Conservation (phyloP, 352 stramenopile species). For the Globisporangium megalacanthum region DNA sequence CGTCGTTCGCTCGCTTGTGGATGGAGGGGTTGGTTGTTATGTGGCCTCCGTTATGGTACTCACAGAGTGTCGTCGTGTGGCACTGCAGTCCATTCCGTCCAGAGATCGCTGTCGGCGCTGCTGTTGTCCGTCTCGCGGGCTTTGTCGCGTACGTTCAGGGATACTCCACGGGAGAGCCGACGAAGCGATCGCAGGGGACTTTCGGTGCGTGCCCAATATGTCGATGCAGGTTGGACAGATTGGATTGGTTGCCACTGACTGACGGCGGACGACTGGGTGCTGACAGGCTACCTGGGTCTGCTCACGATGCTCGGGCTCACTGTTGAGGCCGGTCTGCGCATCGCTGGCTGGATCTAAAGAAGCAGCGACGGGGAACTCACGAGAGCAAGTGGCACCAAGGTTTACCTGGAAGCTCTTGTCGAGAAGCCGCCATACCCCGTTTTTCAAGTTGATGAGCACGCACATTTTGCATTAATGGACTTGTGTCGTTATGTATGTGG, state of each 20-base stretch:
- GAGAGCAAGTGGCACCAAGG: too few relatives aligned
- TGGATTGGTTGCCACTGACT: too few relatives aligned
- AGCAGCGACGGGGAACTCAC: not conserved
- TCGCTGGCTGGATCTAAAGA: conserved; percentile 3
- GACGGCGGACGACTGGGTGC: not conserved
- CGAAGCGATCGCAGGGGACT: conserved; percentile 46
- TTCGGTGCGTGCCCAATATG: conserved; percentile 59
- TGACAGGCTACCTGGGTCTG: conserved; percentile 53
- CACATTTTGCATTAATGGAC: too few relatives aligned
- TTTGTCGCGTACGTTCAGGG: conserved; percentile 64
- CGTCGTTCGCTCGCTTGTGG: conserved; percentile 7
- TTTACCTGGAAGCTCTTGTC: too few relatives aligned
- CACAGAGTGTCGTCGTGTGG: too few relatives aligned
- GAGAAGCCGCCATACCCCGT: too few relatives aligned
- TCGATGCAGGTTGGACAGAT: too few relatives aligned
- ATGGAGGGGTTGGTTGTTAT: not conserved
- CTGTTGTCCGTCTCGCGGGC: conserved; percentile 38
- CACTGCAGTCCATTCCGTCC: conserved; percentile 58
- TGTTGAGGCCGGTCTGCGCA: conserved; percentile 7
- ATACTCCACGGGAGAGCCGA: conserved; percentile 58
- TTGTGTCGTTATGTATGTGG: too few relatives aligned
- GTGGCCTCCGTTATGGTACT: too few relatives aligned
- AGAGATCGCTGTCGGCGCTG: conserved; percentile 37
- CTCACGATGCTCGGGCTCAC: conserved; percentile 24
- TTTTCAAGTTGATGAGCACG: too few relatives aligned